A percentile compares a stretch with the other conserved stretches of the same genome.
These are phyloP conservation scores for Barnettozyma botsteinii DNA, from an alignment of 805 yeast species.

Conservation along the genomic window DNA sequence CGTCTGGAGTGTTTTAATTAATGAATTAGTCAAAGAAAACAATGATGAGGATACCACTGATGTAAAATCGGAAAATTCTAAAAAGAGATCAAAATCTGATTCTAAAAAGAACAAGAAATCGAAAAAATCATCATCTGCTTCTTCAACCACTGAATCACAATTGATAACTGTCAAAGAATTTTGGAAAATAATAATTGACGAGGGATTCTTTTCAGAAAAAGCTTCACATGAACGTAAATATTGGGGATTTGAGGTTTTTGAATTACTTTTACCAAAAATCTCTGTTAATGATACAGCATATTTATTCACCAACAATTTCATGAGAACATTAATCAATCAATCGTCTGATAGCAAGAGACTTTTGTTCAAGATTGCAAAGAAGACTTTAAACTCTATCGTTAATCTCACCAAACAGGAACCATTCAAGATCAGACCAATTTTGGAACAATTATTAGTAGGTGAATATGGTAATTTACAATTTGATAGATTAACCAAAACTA, in stretches of 20 bases:
- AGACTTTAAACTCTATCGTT: conserved; percentile 40
- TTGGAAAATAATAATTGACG: conserved; percentile 78
- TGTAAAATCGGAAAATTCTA: conserved; percentile 24
- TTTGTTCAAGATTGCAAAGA: conserved; percentile 61
- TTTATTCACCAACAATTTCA: conserved; percentile 57
- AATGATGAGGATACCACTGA: conserved; percentile 17
- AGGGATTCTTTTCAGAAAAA: conserved; percentile 65
- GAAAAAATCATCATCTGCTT: conserved; percentile 15
- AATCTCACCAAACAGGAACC: conserved; percentile 34
- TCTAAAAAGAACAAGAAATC: conserved; percentile 22
- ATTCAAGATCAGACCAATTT: conserved; percentile 27
- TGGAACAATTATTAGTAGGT: conserved; percentile 34
- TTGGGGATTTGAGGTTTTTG: conserved; percentile 77
- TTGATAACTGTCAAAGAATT: conserved; percentile 46
- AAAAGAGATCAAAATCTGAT: conserved; percentile 37
- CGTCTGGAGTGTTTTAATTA: conserved; percentile 63
- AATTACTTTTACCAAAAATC: conserved; percentile 35
- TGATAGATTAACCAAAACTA: conserved; percentile 71
- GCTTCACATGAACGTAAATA: conserved; percentile 83
- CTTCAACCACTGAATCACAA: conserved; percentile 3
- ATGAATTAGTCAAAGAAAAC: conserved; percentile 29
- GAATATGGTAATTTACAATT: conserved; percentile 59
- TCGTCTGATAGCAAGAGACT: conserved; percentile 58
- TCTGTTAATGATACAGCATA: conserved; percentile 18
- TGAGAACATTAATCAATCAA: conserved; percentile 74